Evolutionary conservation across 169 alveolate genomes (phyloP).

Genomic region (Cryptosporidium baileyi): DNA sequence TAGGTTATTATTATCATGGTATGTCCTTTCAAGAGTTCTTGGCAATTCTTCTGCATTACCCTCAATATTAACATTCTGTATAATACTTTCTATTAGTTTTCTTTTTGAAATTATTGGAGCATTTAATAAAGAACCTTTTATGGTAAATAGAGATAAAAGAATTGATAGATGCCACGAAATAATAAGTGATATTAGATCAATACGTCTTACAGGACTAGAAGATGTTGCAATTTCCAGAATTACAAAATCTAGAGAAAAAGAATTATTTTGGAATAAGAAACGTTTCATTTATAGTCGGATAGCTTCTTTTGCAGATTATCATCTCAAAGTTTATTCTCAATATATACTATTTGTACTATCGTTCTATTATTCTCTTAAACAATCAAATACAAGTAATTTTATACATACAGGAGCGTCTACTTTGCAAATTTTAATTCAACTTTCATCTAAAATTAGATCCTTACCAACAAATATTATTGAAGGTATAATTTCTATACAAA

Average conservation of each 20-base stretch:
- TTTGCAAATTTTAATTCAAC: slow-evolving; percentile 51
- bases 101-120: slow-evolving; percentile 66
- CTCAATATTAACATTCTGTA: slow-evolving; percentile 22
- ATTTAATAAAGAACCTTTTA: slow-evolving; percentile 42
- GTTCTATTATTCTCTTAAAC: not conserved
- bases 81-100: slow-evolving; percentile 12
- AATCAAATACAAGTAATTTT: not conserved
- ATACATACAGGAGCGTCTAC: slow-evolving; percentile 49
- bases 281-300: slow-evolving; percentile 53
- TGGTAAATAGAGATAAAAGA: slow-evolving; percentile 56
- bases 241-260: slow-evolving; percentile 48
- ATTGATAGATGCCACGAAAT: slow-evolving; percentile 65
- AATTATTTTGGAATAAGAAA: slow-evolving; percentile 51
- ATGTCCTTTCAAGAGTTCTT: slow-evolving; percentile 19
- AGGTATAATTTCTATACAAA: slow-evolving; percentile 55
- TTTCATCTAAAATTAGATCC: slow-evolving; percentile 44
- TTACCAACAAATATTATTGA: slow-evolving; percentile 63
- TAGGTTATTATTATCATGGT: slow-evolving; percentile 37
- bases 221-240: slow-evolving; percentile 62
- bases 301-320: slow-evolving; percentile 54
- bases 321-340: slow-evolving; percentile 46
- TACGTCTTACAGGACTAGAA: slow-evolving; percentile 53
- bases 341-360: slow-evolving; percentile 23
- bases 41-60: slow-evolving; percentile 57
- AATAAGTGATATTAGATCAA: slow-evolving; percentile 40